Evolutionary conservation across 805 yeast genomes (phyloP).

Genomic region (Myxozyma udenii): DNA sequence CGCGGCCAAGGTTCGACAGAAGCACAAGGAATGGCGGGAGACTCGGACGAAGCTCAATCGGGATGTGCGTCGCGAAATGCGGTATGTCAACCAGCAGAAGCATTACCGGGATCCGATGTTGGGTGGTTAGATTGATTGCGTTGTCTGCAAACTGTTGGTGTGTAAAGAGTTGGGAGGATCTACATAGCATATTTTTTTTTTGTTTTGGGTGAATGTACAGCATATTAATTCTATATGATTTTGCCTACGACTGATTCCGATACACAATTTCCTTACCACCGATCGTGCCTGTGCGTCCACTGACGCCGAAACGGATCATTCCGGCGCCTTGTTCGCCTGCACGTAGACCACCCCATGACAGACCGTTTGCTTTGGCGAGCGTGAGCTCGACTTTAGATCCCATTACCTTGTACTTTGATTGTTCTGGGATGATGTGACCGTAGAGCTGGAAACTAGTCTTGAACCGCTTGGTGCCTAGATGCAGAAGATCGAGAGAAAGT

Average conservation of each 20-base stretch:
- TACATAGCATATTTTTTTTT: background rate
- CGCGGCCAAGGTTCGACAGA: slow-evolving; percentile 42
- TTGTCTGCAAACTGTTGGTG: too few relatives aligned
- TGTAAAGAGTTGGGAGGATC: too few relatives aligned
- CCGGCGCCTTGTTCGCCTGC: slow-evolving; percentile 34
- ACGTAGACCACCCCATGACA: slow-evolving; percentile 31
- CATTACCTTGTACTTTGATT: slow-evolving; percentile 29
- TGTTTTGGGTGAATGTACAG: background rate
- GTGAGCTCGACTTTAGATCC: slow-evolving; percentile 32
- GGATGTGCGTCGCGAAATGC: slow-evolving; percentile 52
- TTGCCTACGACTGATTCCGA: slow-evolving; percentile 21
- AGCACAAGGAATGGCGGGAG: slow-evolving; percentile 61
- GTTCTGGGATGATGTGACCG: slow-evolving; percentile 31
- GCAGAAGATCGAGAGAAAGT: slow-evolving; percentile 21
- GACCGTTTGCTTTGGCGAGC: slow-evolving; percentile 28
- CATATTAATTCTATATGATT: background rate
- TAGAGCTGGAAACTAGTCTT: slow-evolving; percentile 26
- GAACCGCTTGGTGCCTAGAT: slow-evolving; percentile 27
- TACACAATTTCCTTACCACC: slow-evolving; percentile 31
- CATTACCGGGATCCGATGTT: slow-evolving; percentile 78
- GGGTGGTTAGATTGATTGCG: slow-evolving; percentile 15
- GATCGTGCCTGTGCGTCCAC: slow-evolving; percentile 32
- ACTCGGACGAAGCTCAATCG: slow-evolving; percentile 48
- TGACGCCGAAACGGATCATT: slow-evolving; percentile 33
- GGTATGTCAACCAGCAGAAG: slow-evolving; percentile 73